Evolutionary conservation across 345 rosid genomes (phyloP), one percentile per base, ranked within the genome.

Genomic region (Syzygium jambos): DNA sequence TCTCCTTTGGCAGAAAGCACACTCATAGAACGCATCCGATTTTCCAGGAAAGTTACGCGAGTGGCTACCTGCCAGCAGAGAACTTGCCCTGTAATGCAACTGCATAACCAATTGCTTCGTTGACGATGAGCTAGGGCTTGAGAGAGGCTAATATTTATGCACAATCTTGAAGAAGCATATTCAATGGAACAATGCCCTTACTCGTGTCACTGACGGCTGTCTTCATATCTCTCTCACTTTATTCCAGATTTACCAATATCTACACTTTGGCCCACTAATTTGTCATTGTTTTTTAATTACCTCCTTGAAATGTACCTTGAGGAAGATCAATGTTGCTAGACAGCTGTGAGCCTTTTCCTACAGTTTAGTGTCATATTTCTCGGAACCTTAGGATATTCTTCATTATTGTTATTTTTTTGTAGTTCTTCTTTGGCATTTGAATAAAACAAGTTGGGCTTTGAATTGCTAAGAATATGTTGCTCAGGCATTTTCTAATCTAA

Each of bases 1-100:
- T 87, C 89, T 84, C 89, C 87, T 85, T 93, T 91, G 96, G 96
- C 95, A 93, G 85, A 86, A 85, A 87, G 83, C 84, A 61, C 78
- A 65, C 41, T 65, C 78, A 3, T 0, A n/a, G 41, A 65, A 29
- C 41, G 78, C 78, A 30, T 65, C 17, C 43, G 83, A 61, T 89
- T 29, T 15, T 30, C 17, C 78, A 78, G 65, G 68, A 5, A 46
- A 30, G 3, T 52, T 84, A 7, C 61, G 11, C 86, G 22, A 90
- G 51, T 85, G 89, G 85, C 30, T 6, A 38, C 88, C 85, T 87
- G 88, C 88, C 88, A 87, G 82, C 22, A 55, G 85, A 87, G 85
- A 77, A 78, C 54, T 87, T 78, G 85, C 85, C 88, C 85, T 87
- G 85, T 87, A 78, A 87, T 87, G 85, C 88, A 56, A 38, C 88